Evolutionary conservation across 805 yeast species (phyloP).

Genomic region (Helenozyma baotianmanensis): DNA sequence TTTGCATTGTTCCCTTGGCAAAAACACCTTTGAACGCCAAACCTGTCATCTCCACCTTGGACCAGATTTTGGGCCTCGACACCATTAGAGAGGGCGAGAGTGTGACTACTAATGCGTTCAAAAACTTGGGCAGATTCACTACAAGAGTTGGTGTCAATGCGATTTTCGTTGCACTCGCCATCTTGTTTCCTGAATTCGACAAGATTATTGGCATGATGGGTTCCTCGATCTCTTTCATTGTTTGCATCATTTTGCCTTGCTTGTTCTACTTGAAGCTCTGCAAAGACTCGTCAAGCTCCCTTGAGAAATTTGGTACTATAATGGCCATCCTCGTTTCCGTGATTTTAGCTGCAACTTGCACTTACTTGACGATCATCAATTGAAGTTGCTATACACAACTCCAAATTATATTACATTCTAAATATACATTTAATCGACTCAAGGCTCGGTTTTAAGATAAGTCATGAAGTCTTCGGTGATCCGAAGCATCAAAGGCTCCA

Average conservation of each 20-base stretch:
- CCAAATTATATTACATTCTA: not conserved
- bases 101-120: conserved; percentile 1
- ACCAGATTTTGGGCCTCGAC: conserved; percentile 42
- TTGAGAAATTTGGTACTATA: conserved; percentile 12
- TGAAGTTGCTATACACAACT: not conserved
- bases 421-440: not conserved
- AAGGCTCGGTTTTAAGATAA: conserved; percentile 6
- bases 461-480: conserved; percentile 25
- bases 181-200: conserved; percentile 74
- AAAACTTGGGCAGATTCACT: conserved; percentile 13
- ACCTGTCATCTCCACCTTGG: conserved; percentile 73
- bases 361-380: conserved; percentile 14
- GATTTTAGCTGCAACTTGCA: conserved; percentile 18
- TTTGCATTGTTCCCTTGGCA: conserved; percentile 81
- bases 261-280: conserved; percentile 49
- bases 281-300: conserved; percentile 9
- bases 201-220: conserved; percentile 78
- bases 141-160: conserved; percentile 46
- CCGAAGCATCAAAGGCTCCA: conserved; percentile 27
- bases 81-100: conserved; percentile 9
- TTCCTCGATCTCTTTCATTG: conserved; percentile 70
- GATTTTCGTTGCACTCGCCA: conserved; percentile 53
- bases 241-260: conserved; percentile 77
- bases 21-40: conserved; percentile 80
- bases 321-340: conserved; percentile 8